These are phyloP conservation scores for Arabidopsis lyrata DNA, from an alignment of 441 rosid species.

Conservation along the genomic window DNA sequence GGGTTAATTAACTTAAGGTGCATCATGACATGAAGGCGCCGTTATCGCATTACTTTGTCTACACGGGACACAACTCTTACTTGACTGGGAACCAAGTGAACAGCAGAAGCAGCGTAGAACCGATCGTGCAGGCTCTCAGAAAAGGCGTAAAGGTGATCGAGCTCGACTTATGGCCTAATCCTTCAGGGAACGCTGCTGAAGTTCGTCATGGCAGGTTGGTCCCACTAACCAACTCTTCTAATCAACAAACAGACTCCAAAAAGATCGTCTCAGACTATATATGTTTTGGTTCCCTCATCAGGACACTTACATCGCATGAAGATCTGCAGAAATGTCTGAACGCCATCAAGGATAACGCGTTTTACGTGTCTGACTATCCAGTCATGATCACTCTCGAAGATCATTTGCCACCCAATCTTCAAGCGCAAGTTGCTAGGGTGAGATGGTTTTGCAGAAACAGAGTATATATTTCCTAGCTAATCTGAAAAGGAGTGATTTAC, in stretches of 20 bases:
- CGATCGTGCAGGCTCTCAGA: constrained; percentile 62
- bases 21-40: constrained; percentile 79
- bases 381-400: constrained; percentile 87
- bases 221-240: constrained; percentile 1
- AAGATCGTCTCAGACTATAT: constrained; percentile 8
- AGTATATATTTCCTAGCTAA: neutral
- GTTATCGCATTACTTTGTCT: constrained; percentile 79
- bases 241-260: neutral
- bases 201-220: constrained; percentile 82
- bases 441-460: constrained; percentile 30
- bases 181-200: constrained; percentile 52
- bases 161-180: constrained; percentile 80
- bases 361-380: constrained; percentile 69
- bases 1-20: too few species aligned
- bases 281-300: constrained; percentile 30
- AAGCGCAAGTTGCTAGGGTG: constrained; percentile 68
- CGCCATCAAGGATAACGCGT: constrained; percentile 69
- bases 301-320: constrained; percentile 74
- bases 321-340: constrained; percentile 62
- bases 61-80: constrained; percentile 88
- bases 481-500: neutral
- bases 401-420: constrained; percentile 68
- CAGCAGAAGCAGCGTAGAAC: constrained; percentile 70
- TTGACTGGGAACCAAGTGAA: constrained; percentile 81
- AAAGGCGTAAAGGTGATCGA: constrained; percentile 79